Base-by-base conservation (phyloP, 805 yeast genomes). In the Wickerhamiella allomyrinae region DNA sequence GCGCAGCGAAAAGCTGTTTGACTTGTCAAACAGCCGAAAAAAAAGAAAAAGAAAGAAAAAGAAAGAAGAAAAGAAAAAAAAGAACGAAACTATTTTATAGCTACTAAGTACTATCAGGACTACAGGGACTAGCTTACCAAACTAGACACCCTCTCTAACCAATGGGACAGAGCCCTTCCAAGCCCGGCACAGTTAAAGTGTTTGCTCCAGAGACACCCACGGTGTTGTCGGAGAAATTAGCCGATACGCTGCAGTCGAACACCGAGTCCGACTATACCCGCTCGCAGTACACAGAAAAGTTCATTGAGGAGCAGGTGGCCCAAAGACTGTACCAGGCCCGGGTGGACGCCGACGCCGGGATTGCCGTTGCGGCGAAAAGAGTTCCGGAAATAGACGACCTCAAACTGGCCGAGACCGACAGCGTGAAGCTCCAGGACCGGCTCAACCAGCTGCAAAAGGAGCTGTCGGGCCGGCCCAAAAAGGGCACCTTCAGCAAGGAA, bases 211-310 rank as follows among this genome's bases (percentile, higher is more conserved):
- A 49, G 38, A 51, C 57, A 5, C 59, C 61, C 9, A 52, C 60
- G 14, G 55, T 52, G 43, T 57, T 62, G 35, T 58, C 61, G 20
- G 50, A 50, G 29, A 47, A 50, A 14, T 51, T 62, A 36, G 47
- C 58, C 24, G 49, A 44, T 34, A 57, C 56, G 33, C 56, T 62
- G 29, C 63, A 59, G 39, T 47, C 57, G 33, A 36, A 51, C 20
- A 48, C 59, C 20, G 57, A 57, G 52, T 55, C 66, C 31, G 65
- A 63, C 46, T 57, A 55, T 45, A 56, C 63, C 17, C 62, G 67
- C 34, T 41, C 51, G 19, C 62, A 61, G 37, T 51, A 50, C 41
- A 35, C 55, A 7, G 59, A 57, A 15, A 53, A 55, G 45, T 48
- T 54, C 42, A 53, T 63, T 40, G 65, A 62, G 49, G 60, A 58